Evolutionary conservation across 768 basidiomycete genomes (phyloP).

Genomic region (Podaxis rugospora): DNA sequence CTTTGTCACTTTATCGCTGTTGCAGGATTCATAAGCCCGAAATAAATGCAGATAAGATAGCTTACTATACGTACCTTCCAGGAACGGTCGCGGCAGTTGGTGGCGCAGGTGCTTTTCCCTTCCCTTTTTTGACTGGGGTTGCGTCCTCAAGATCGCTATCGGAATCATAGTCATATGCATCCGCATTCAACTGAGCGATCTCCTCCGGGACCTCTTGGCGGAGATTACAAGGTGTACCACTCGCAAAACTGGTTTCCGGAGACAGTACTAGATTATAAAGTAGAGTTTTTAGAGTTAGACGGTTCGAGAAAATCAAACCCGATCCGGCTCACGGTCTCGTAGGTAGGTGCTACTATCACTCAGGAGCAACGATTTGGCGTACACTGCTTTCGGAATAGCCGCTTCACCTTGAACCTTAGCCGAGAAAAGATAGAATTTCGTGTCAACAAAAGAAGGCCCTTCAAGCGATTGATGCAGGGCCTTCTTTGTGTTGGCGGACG

Average conservation of each 20-base stretch:
- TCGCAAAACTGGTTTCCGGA: not conserved
- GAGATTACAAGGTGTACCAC: not conserved
- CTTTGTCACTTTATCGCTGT: not conserved
- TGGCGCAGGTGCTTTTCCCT: not conserved
- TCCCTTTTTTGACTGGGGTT: not conserved
- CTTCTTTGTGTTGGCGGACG: not conserved
- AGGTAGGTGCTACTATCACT: not conserved
- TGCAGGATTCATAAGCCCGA: not conserved
- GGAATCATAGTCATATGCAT: slow-evolving; percentile 6
- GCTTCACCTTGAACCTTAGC: not conserved
- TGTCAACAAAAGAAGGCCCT: slow-evolving; percentile 6
- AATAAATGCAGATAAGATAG: too few species aligned
- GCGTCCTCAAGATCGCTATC: slow-evolving; percentile 11
- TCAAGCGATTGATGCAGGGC: not conserved
- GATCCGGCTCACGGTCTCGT: not conserved
- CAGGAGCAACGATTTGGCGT: slow-evolving; percentile 6
- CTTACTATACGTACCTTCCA: not conserved
- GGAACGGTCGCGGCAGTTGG: not conserved
- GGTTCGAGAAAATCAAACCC: too few species aligned
- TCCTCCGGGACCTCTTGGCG: not conserved
- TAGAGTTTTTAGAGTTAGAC: not conserved
- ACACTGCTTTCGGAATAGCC: not conserved
- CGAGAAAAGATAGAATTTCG: slow-evolving; percentile 13
- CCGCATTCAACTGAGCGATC: not conserved
- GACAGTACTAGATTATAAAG: not conserved